Evolutionary conservation across 1,139 yeast species (phyloP).

Genomic region (Zygoascus hellenicus): DNA sequence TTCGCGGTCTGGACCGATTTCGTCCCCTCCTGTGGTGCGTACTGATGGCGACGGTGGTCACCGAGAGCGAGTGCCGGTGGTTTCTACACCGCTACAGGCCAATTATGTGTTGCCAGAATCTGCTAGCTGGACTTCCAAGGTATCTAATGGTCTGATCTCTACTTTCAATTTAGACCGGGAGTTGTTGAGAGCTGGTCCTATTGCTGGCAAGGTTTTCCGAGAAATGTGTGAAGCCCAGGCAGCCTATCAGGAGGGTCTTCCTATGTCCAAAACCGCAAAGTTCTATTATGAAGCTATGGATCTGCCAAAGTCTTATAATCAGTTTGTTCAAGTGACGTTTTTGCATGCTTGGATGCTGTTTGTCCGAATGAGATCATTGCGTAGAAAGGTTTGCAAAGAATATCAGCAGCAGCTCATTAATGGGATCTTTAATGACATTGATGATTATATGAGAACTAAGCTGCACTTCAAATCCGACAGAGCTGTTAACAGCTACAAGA

Average conservation of each 20-base stretch:
- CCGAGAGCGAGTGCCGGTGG: conserved; percentile 1
- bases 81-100: conserved; percentile 7
- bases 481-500: conserved; percentile 77
- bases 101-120: conserved; percentile 6
- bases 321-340: conserved; percentile 90
- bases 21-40: conserved; percentile 1
- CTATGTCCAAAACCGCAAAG: conserved; percentile 29
- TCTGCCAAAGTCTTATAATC: conserved; percentile 81
- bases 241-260: conserved; percentile 39
- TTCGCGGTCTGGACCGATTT: not conserved
- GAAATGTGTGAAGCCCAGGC: conserved; percentile 82
- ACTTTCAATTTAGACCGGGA: conserved; percentile 83
- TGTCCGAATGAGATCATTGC: conserved; percentile 95
- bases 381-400: conserved; percentile 78
- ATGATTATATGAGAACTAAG: conserved; percentile 75
- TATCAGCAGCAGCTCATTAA: conserved; percentile 92
- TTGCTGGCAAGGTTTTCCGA: conserved; percentile 84
- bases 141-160: conserved; percentile 68
- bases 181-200: conserved; percentile 84
- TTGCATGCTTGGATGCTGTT: conserved; percentile 91
- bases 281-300: conserved; percentile 64
- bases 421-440: conserved; percentile 84
- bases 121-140: conserved; percentile 4
- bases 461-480: conserved; percentile 80
- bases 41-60: conserved; percentile 1